Evolutionary conservation across 1,139 yeast genomes (phyloP).

Genomic region (Maudiozyma humilis): DNA sequence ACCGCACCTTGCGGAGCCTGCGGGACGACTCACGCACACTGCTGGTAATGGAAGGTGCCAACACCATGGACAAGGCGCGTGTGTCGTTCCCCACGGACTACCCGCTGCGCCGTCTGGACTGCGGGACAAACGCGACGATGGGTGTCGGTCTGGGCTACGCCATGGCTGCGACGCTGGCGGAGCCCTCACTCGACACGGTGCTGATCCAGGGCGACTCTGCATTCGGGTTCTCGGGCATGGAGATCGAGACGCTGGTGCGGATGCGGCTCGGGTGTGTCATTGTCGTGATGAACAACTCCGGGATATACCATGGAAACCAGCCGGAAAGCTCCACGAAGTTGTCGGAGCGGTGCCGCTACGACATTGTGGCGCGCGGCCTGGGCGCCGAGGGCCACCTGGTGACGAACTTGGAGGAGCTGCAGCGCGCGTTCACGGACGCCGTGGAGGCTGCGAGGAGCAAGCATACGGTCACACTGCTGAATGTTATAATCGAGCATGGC

Average conservation of each 20-base stretch:
- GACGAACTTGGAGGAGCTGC: constrained; percentile 35
- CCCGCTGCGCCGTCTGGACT: constrained; percentile 51
- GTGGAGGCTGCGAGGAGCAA: constrained; percentile 26
- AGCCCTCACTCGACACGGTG: constrained; percentile 39
- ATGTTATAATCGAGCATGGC: constrained; percentile 52
- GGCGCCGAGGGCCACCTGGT: constrained; percentile 50
- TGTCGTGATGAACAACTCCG: constrained; percentile 60
- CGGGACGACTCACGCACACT: constrained; percentile 34
- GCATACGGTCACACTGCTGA: constrained; percentile 40
- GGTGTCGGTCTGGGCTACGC: constrained; percentile 63
- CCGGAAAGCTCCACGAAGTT: constrained; percentile 42
- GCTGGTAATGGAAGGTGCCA: constrained; percentile 57
- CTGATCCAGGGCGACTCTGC: constrained; percentile 70
- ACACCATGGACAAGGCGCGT: constrained; percentile 61
- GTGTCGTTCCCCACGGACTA: constrained; percentile 46
- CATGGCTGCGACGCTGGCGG: constrained; percentile 47
- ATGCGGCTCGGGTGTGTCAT: constrained; percentile 44
- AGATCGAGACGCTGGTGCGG: constrained; percentile 54
- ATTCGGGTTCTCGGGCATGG: constrained; percentile 61
- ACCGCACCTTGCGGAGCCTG: constrained; percentile 39
- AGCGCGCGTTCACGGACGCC: constrained; percentile 36
- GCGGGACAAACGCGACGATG: constrained; percentile 69
- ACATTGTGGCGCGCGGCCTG: constrained; percentile 42
- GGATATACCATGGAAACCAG: constrained; percentile 54
- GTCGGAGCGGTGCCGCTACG: constrained; percentile 47